Evolutionary conservation across 2,329 filamentous ascomycete genomes (phyloP), one percentile per base, ranked within the genome.

Genomic region (Penicillium concentricum): DNA sequence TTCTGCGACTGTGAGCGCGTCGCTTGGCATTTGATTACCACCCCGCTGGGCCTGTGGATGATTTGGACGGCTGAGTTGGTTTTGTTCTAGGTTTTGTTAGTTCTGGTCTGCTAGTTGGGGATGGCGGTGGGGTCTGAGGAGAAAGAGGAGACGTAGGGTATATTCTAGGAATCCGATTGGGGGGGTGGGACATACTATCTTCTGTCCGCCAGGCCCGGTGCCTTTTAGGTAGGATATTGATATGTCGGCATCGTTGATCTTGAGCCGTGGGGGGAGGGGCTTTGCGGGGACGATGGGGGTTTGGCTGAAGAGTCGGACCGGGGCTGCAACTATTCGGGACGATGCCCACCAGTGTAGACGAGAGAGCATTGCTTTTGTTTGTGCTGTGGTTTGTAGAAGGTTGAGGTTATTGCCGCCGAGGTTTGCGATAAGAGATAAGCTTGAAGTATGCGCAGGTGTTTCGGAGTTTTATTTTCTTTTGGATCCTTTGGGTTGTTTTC

Each of bases 61-160:
- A 99, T 81, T 73, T 99, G 94, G 2, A 97, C 93, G 37, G 93
- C 93, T 0, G 91, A 97, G 63, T 87, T 92, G 26, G 94, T 99
- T 85, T 99, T 99, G 78, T 99, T 99, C 88, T 80, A 43, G 20
- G 9, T 12, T 20, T 12, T 10, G 39, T 62, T 48, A 61, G 56
- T 16, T 48, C 15, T 8, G 34, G 15, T 30, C 7, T 35, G 13
- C 10, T 51, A 16, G 16, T 10, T 10, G 20, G 24, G 7, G 28
- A 32, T 32, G 7, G n/a, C 1, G 6, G 6, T 15, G 26, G 42
- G n/a, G 4, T 45, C 6, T 5, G 26, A 2, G n/a, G 20, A 15
- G 26, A 20, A 6, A 16, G 2, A 5, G 12, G 26, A 10, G n/a
- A 28, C 3, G 42, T 12, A 30, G 12, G 12, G 4, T 3, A 10